A percentile compares a stretch with the other conserved stretches of the same genome.
These are phyloP conservation scores for Irpex rosettiformis DNA, from an alignment of 1,284 basidiomycete genomes.

Conservation along the genomic window DNA sequence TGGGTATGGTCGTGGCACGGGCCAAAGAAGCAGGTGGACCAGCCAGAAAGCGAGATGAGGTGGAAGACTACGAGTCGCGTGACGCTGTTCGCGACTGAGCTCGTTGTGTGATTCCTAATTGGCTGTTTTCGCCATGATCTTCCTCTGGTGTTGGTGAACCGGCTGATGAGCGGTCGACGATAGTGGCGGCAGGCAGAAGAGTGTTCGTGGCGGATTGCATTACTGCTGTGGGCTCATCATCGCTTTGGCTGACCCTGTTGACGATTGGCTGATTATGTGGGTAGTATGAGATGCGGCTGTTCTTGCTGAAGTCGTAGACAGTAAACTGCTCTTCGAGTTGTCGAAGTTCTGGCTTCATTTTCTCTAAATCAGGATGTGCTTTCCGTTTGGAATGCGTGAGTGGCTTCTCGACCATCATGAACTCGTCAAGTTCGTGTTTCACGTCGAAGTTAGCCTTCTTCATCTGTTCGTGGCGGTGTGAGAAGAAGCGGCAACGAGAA, in stretches of 20 bases:
- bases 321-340: slow-evolving; percentile 94
- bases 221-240: slow-evolving; percentile 27
- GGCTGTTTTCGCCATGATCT: slow-evolving; percentile 18
- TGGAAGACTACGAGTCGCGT: neutral
- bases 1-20: slow-evolving; percentile 4
- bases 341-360: slow-evolving; percentile 86
- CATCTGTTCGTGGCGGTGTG: slow-evolving; percentile 46
- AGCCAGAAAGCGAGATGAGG: neutral
- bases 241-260: slow-evolving; percentile 43
- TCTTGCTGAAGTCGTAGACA: slow-evolving; percentile 68
- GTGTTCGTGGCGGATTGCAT: slow-evolving; percentile 41
- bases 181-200: slow-evolving; percentile 36
- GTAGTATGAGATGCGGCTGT: slow-evolving; percentile 71
- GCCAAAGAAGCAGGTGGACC: neutral
- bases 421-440: slow-evolving; percentile 94
- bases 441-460: slow-evolving; percentile 98
- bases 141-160: slow-evolving; percentile 42
- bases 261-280: slow-evolving; percentile 71
- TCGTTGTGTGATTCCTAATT: slow-evolving; percentile 14
- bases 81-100: slow-evolving; percentile 11
- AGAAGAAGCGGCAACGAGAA: slow-evolving; percentile 1
- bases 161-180: slow-evolving; percentile 58
- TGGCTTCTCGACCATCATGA: slow-evolving; percentile 95
- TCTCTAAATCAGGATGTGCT: slow-evolving; percentile 75
- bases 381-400: slow-evolving; percentile 92